Percentiles rank a stretch among this genome's conserved stretches.
Evolutionary conservation across 2,329 filamentous ascomycete genomes (phyloP).

Genomic region (Fusarium sp.): DNA sequence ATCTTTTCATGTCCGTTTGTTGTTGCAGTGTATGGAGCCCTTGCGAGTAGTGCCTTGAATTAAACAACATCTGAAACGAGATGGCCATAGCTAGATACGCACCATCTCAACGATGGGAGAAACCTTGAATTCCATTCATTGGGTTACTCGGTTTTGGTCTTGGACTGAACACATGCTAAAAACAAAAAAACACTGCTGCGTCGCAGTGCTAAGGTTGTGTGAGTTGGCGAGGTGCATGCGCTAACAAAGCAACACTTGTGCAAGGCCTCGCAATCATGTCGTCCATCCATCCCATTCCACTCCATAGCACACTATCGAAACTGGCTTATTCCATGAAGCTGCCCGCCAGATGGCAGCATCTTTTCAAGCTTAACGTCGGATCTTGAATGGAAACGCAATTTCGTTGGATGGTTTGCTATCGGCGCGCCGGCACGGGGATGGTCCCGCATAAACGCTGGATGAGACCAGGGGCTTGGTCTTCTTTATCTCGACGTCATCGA

Average conservation of each 20-base stretch:
- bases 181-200: conserved; percentile 7
- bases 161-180: not conserved
- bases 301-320: conserved; percentile 5
- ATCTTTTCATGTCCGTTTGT: conserved; percentile 3
- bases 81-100: conserved; percentile 14
- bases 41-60: conserved; percentile 10
- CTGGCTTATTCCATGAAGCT: conserved; percentile 4
- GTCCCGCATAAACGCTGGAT: conserved; percentile 18
- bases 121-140: conserved; percentile 19
- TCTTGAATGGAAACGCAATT: conserved; percentile 25
- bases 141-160: not conserved
- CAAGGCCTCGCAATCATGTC: conserved; percentile 11
- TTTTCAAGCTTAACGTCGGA: conserved; percentile 20
- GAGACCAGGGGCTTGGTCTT: conserved; percentile 18
- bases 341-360: not conserved
- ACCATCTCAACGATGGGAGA: conserved; percentile 17
- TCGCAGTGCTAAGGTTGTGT: conserved; percentile 1
- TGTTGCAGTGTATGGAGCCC: conserved; percentile 7
- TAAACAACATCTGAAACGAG: conserved; percentile 28
- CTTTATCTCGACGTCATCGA: conserved; percentile 33
- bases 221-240: conserved; percentile 5
- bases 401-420: conserved; percentile 32
- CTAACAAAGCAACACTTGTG: conserved; percentile 10
- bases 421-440: conserved; percentile 25
- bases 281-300: not conserved